These are phyloP conservation scores for Nectriaceae sp. DNA, from an alignment of 2,329 filamentous ascomycete species.

Conservation along the genomic window DNA sequence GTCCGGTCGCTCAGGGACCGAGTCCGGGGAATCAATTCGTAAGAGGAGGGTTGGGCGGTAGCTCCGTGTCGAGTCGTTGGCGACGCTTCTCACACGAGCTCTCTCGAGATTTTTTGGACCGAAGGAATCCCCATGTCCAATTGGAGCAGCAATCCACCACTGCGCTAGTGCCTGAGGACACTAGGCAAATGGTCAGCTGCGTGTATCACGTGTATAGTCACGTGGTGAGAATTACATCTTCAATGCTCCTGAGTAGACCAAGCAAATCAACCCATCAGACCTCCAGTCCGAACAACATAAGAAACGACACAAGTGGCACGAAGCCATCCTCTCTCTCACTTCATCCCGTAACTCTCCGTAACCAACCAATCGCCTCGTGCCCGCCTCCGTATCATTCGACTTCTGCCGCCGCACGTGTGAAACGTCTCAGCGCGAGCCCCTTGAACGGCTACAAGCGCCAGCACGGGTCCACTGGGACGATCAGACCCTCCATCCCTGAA, in stretches of 20 bases:
- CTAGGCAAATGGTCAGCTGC: not conserved
- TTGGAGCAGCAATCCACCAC: conserved; percentile 21
- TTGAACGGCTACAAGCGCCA: conserved; percentile 12
- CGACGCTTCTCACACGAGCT: conserved; percentile 29
- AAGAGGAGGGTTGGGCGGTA: conserved; percentile 7
- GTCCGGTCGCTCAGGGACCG: conserved; percentile 9
- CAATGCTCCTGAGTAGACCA: no score
- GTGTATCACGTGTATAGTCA: not conserved
- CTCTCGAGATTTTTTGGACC: conserved; percentile 34
- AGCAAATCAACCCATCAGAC: no score
- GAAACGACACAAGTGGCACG: no score
- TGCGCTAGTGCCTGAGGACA: not conserved
- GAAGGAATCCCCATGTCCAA: conserved; percentile 23
- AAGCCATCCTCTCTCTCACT: no score
- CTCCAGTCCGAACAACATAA: no score
- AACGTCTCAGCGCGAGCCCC: conserved; percentile 36
- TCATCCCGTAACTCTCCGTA: no score
- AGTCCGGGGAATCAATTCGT: conserved; percentile 10
- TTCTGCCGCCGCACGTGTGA: conserved; percentile 44
- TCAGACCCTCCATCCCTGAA: conserved; percentile 10
- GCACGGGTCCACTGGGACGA: conserved; percentile 3
- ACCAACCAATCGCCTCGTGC: conserved; percentile 19
- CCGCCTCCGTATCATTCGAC: conserved; percentile 25
- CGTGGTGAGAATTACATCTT: not conserved
- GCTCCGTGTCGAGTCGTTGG: not conserved